Evolutionary conservation across 139 green algal species (phyloP).

Genomic region (Chlorella sp.): DNA sequence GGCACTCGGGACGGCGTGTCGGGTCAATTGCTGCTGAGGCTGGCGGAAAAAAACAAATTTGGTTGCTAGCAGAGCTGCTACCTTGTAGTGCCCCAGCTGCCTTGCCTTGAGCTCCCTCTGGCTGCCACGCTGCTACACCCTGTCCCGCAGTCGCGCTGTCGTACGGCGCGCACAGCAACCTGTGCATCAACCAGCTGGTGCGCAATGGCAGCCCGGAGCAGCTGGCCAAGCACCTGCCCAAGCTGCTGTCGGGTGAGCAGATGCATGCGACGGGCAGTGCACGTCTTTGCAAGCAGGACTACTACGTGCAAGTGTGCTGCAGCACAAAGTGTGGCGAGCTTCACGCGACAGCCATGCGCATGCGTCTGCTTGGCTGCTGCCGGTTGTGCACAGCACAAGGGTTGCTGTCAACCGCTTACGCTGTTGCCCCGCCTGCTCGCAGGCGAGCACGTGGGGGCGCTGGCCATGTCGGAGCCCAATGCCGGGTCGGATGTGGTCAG

Average conservation of each 20-base stretch:
- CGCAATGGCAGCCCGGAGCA: slow-evolving; percentile 78
- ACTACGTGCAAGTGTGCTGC: too few species aligned
- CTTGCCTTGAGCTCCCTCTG: not conserved
- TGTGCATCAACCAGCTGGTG: slow-evolving; percentile 95
- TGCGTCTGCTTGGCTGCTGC: too few species aligned
- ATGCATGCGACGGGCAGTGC: too few species aligned
- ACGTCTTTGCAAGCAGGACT: too few species aligned
- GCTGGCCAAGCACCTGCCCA: slow-evolving; percentile 79
- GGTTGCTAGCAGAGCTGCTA: too few species aligned
- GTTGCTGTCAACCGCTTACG: not conserved
- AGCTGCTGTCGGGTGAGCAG: slow-evolving; percentile 68
- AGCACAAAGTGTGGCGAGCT: too few species aligned
- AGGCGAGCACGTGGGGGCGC: slow-evolving; percentile 89
- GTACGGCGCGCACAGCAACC: slow-evolving; percentile 94
- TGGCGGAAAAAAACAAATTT: too few species aligned
- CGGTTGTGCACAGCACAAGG: too few species aligned
- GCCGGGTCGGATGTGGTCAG: slow-evolving; percentile 88
- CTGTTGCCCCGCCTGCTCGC: not conserved
- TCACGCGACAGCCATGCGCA: too few species aligned
- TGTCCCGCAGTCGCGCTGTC: slow-evolving; percentile 65
- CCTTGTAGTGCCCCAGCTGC: not conserved
- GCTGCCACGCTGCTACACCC: not conserved
- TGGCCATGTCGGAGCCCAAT: slow-evolving; percentile 90
- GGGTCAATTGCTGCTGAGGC: too few species aligned
- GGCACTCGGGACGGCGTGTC: too few species aligned